A percentile compares a stretch with the other conserved stretches of the same genome.
These are phyloP conservation scores for Fusarium miscanthi DNA, from an alignment of 2,329 filamentous ascomycete genomes.

Conservation along the genomic window DNA sequence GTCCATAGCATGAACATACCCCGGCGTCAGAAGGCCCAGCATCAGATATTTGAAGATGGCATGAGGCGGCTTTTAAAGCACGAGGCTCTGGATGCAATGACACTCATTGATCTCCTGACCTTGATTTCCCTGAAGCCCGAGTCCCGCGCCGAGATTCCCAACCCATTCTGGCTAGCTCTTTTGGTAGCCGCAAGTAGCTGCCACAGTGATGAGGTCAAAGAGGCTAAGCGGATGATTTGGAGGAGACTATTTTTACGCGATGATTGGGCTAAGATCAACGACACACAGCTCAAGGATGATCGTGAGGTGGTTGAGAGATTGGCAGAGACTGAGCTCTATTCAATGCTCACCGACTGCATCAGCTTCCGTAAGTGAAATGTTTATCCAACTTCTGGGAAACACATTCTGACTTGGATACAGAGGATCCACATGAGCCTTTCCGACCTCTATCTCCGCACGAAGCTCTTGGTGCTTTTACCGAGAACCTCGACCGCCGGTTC, in stretches of 20 bases:
- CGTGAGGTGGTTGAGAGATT: constrained; percentile 71
- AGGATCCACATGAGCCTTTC: constrained; percentile 57
- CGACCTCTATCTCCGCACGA: constrained; percentile 63
- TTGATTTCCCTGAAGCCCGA: constrained; percentile 67
- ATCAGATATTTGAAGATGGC: constrained; percentile 75
- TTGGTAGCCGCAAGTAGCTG: constrained; percentile 67
- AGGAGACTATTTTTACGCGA: constrained; percentile 85
- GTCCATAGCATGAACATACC: constrained; percentile 68
- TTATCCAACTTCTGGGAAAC: neutral
- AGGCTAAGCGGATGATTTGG: constrained; percentile 78
- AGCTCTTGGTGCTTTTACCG: constrained; percentile 68
- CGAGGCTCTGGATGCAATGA: constrained; percentile 73
- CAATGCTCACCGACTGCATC: constrained; percentile 72
- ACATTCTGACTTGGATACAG: constrained; percentile 50
- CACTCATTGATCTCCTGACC: constrained; percentile 81
- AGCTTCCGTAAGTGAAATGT: constrained; percentile 67
- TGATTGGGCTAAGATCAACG: constrained; percentile 84
- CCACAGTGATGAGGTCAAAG: constrained; percentile 66
- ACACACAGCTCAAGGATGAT: constrained; percentile 80
- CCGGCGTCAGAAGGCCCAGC: constrained; percentile 72
- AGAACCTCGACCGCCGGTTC: constrained; percentile 71
- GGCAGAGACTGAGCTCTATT: constrained; percentile 73
- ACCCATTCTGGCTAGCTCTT: constrained; percentile 82
- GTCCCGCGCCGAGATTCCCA: constrained; percentile 64
- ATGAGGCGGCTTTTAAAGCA: constrained; percentile 78